Base-by-base conservation (phyloP, 495 filamentous ascomycete species). In the Thozetella sp. region DNA sequence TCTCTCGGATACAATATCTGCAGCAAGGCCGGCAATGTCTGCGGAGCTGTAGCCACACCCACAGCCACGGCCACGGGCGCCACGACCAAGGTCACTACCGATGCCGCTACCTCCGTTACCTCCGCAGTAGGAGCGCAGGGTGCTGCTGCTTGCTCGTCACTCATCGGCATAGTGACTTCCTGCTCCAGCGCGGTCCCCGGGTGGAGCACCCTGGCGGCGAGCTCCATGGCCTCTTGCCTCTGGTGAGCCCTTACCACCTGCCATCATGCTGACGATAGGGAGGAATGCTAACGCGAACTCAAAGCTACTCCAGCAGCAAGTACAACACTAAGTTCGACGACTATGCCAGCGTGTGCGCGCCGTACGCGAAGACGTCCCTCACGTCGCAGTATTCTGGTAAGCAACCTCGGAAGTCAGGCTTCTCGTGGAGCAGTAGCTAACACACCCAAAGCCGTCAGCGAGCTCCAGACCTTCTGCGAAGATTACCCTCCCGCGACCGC, bases 241-340 rank as follows among this genome's bases (percentile, higher is more conserved):
- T 48, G 43, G 43, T 48, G 20, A 20, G 9, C n/a, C 12, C 9
- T 48, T 20, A 4, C n/a, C n/a, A 4, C 20, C 43, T 48, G 43
- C 12, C 12, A 19, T 3, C 4, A 3, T n/a, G 9, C 43, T 9
- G 30, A n/a, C 43, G 43, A 48, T 37, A 22, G 27, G 20, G 50
- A 15, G 37, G 45, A 17, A 45, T 50, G 24, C 10, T 25, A 11
- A 25, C 10, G 6, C 60, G 37, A 10, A 20, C 30, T 3, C 53
- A 9, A 23, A 57, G 61, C 54, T 55, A 53, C 45, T 25, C 25
- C 0, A 27, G 30, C 0, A 64, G 66, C n/a, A 51, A 23, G 3
- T 58, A 57, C 37, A 63, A 63, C 56, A 71, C 68, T 1, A 30
- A 30, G 1, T 56, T 71, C 13, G 56, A 73, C 17, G 56, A 63